phyloP scores from a whole-genome alignment of 2,329 filamentous ascomycete species.

The Cladosporium sphaerospermum region DNA sequence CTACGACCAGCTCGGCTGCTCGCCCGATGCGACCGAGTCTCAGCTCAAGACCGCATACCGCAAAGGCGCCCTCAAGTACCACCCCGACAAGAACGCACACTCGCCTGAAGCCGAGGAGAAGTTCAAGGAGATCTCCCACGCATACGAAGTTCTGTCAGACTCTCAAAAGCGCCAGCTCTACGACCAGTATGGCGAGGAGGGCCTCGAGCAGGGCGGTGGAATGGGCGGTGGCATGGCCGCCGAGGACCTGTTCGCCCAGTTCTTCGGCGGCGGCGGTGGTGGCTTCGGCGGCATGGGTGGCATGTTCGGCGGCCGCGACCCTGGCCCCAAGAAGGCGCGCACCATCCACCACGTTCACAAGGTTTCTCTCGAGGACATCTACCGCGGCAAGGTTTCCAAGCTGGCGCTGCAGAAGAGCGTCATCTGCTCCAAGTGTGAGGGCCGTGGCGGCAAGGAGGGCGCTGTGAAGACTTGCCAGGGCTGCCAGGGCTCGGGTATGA shows the following conservation, averaged over 20 bases:
- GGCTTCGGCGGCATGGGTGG: constrained; percentile 69
- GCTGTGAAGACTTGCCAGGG: constrained; percentile 89
- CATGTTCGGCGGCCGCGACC: constrained; percentile 66
- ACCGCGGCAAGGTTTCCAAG: constrained; percentile 96
- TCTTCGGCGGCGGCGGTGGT: constrained; percentile 74
- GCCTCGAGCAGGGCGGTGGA: constrained; percentile 77
- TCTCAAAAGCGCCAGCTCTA: constrained; percentile 86
- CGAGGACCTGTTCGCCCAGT: constrained; percentile 93
- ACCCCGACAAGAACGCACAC: constrained; percentile 93
- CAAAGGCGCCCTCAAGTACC: constrained; percentile 73
- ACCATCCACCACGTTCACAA: constrained; percentile 99
- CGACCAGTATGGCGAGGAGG: constrained; percentile 96
- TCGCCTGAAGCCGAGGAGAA: constrained; percentile 92
- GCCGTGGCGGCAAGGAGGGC: constrained; percentile 92
- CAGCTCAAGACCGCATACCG: constrained; percentile 92
- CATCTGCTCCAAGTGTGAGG: constrained; percentile 91
- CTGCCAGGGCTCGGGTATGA: constrained; percentile 94
- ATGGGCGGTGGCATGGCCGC: constrained; percentile 78
- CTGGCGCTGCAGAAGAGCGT: constrained; percentile 94
- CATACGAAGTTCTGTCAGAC: constrained; percentile 92
- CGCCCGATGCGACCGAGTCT: constrained; percentile 71
- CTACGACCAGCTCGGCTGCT: constrained; percentile 73
- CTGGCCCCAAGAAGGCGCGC: constrained; percentile 82
- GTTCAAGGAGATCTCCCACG: constrained; percentile 95
- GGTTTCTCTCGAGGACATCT: constrained; percentile 95